Conservation (phyloP, 2,329 filamentous ascomycete species). For the Ceratocystis harringtonii region DNA sequence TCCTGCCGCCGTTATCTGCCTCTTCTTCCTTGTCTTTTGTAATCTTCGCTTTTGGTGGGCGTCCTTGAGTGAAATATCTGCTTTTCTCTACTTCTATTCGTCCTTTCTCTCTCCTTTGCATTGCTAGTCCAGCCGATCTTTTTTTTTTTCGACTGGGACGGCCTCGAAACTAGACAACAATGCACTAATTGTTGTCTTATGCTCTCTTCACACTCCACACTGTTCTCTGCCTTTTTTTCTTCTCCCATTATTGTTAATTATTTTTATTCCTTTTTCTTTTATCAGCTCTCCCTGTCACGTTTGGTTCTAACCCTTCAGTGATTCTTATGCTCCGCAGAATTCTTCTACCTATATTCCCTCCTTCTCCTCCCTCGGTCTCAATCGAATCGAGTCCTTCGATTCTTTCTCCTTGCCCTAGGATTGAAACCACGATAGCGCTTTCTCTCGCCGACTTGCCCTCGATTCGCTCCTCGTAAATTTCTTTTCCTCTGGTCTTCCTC, state of each 20-base stretch:
- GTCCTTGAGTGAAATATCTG: neutral
- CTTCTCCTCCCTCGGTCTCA: neutral
- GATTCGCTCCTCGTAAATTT: neutral
- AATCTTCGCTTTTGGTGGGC: neutral
- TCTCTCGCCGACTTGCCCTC: neutral
- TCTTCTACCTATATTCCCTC: neutral
- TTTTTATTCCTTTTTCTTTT: neutral
- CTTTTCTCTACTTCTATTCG: neutral
- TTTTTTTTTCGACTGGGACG: neutral
- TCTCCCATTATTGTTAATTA: neutral
- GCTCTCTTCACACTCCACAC: neutral
- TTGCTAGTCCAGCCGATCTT: slow-evolving; percentile 2
- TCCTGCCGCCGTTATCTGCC: neutral
- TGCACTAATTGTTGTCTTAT: neutral
- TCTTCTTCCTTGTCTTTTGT: neutral
- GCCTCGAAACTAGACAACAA: neutral
- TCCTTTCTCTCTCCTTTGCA: slow-evolving; percentile 1
- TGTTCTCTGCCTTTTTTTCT: neutral
- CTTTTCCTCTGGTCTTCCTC: neutral
- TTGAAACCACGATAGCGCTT: neutral
- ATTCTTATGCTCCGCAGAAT: neutral
- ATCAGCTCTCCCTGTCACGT: neutral
- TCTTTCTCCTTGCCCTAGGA: neutral
- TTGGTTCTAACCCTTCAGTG: neutral
- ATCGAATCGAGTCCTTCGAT: neutral